phyloP scores from a whole-genome alignment of 2,329 filamentous ascomycete species.

The Ophiostoma perfectum region DNA sequence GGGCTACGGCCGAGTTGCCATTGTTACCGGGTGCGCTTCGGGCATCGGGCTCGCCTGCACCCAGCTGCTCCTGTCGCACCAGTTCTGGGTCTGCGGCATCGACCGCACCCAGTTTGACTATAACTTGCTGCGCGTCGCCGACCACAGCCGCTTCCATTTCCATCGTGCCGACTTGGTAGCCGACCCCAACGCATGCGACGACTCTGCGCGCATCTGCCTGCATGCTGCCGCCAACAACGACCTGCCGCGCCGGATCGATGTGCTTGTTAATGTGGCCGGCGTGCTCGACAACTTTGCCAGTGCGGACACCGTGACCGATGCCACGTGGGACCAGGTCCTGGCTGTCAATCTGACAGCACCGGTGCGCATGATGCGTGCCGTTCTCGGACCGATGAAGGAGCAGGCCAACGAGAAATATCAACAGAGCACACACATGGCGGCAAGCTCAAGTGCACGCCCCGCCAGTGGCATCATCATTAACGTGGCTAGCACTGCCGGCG shows the following conservation, averaged over 20 bases:
- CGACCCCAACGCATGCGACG: constrained; percentile 32
- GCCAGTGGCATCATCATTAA: constrained; percentile 44
- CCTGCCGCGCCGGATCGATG: constrained; percentile 40
- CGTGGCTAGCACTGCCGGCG: constrained; percentile 41
- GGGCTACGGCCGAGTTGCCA: constrained; percentile 38
- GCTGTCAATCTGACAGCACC: constrained; percentile 48
- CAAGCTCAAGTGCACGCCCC: not conserved
- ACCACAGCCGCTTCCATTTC: constrained; percentile 39
- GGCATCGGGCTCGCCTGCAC: constrained; percentile 46
- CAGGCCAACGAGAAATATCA: constrained; percentile 30
- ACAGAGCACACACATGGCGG: not conserved
- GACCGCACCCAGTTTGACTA: constrained; percentile 33
- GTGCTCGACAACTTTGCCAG: constrained; percentile 44
- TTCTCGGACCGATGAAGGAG: constrained; percentile 40
- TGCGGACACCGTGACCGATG: constrained; percentile 37
- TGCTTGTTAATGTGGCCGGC: constrained; percentile 52
- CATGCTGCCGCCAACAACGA: constrained; percentile 28
- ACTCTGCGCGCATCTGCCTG: constrained; percentile 32
- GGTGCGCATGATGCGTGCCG: constrained; percentile 46
- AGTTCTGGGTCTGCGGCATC: constrained; percentile 26
- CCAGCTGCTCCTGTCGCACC: constrained; percentile 38
- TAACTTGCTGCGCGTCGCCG: constrained; percentile 24
- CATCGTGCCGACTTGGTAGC: constrained; percentile 33
- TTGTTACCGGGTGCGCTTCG: constrained; percentile 43
- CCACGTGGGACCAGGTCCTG: constrained; percentile 26